Percentiles rank a stretch among this genome's conserved stretches.
These are phyloP conservation scores for Coemansia sp. DNA, from an alignment of 192 early-diverging fungal genomes.

Conservation along the genomic window DNA sequence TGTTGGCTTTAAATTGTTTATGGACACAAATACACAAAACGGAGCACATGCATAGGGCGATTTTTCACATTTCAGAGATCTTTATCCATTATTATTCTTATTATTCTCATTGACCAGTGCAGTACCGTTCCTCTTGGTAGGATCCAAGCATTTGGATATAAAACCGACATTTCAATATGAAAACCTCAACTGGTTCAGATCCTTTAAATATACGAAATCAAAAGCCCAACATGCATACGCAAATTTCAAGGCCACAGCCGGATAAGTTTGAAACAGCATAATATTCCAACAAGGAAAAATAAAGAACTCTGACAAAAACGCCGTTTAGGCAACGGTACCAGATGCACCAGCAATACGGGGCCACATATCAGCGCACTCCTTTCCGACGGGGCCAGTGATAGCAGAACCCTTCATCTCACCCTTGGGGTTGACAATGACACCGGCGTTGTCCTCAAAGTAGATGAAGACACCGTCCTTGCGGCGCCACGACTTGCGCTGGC, in stretches of 20 bases:
- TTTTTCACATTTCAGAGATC: too few species aligned
- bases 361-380: slow-evolving; percentile 99
- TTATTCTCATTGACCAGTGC: too few species aligned
- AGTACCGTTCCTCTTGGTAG: too few species aligned
- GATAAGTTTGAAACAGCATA: slow-evolving; percentile 13
- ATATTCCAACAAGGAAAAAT: slow-evolving; percentile 13
- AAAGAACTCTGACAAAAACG: slow-evolving; percentile 10
- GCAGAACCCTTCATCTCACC: slow-evolving; percentile 99
- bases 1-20: too few species aligned
- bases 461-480: slow-evolving; percentile 98
- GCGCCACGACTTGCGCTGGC: slow-evolving; percentile 99
- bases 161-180: too few species aligned
- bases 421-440: slow-evolving; percentile 99
- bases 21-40: too few species aligned
- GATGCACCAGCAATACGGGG: slow-evolving; percentile 96
- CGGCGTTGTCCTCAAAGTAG: slow-evolving; percentile 99
- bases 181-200: too few species aligned
- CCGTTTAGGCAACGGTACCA: slow-evolving; percentile 72
- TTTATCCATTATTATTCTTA: too few species aligned
- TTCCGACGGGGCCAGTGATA: slow-evolving; percentile 99
- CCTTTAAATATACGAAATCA: too few species aligned
- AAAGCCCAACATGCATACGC: too few species aligned
- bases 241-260: background rate
- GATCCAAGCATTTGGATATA: too few species aligned
- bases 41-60: too few species aligned